phyloP scores from a whole-genome alignment of 257 asterid species.

The Cinchona pubescens region DNA sequence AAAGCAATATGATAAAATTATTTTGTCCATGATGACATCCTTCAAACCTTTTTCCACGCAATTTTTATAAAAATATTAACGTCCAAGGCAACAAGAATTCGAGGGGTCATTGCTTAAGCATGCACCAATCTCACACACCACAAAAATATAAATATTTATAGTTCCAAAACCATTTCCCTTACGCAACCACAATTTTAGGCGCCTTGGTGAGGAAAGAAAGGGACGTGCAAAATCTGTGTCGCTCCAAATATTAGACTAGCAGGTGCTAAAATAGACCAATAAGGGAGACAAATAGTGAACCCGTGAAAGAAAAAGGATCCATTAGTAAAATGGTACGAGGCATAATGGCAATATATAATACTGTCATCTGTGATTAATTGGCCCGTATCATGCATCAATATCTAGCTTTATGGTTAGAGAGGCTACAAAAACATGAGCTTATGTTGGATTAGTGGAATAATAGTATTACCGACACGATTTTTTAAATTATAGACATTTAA shows the following conservation, averaged over 20 bases:
- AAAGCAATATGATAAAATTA: neutral
- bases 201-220: constrained; percentile 4
- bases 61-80: neutral
- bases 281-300: neutral
- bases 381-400: neutral
- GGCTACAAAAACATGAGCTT: neutral
- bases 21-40: neutral
- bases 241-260: neutral
- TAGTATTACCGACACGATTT: no score
- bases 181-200: constrained; percentile 8
- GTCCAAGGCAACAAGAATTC: neutral
- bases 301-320: neutral
- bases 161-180: neutral
- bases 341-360: no score
- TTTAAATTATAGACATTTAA: no score
- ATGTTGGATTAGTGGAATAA: neutral
- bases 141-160: neutral
- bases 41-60: neutral
- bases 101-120: constrained; percentile 1
- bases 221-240: neutral
- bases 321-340: neutral
- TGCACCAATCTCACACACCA: neutral
- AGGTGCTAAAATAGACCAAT: neutral
- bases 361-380: no score
- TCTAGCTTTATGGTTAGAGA: neutral